Percentiles rank a stretch among this genome's conserved stretches.
These are phyloP conservation scores for Lentinula boryana DNA, from an alignment of 768 basidiomycete genomes.

Conservation along the genomic window DNA sequence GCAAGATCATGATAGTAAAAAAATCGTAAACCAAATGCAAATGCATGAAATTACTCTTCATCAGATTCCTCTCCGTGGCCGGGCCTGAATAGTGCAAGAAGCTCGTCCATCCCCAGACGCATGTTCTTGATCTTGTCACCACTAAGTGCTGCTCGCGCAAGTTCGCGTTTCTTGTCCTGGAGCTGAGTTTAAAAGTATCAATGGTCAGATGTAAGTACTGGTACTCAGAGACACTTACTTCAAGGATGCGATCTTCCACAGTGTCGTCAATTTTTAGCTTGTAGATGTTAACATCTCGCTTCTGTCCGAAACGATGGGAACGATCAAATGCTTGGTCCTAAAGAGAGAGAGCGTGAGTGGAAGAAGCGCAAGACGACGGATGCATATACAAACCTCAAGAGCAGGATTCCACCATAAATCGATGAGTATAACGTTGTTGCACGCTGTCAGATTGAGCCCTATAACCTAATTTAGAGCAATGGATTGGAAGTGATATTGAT, in stretches of 20 bases:
- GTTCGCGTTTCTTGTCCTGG: constrained; percentile 87
- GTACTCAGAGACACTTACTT: constrained; percentile 28
- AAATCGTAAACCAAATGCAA: not conserved
- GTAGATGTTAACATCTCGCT: constrained; percentile 78
- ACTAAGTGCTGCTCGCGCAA: constrained; percentile 78
- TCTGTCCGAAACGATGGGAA: constrained; percentile 87
- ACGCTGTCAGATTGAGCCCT: constrained; percentile 88
- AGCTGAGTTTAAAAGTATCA: constrained; percentile 35
- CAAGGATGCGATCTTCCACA: constrained; percentile 83
- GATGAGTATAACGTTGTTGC: constrained; percentile 90
- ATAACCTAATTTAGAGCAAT: constrained; percentile 1
- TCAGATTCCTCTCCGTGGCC: not conserved
- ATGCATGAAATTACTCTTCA: not conserved
- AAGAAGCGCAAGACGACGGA: not conserved
- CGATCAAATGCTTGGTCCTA: constrained; percentile 93
- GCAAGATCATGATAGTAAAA: not conserved
- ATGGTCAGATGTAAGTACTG: not conserved
- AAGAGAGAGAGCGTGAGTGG: not conserved
- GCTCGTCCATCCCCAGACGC: constrained; percentile 79
- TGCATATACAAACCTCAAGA: constrained; percentile 45
- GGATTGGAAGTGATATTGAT: not conserved
- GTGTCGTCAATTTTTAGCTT: constrained; percentile 84
- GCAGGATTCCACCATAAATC: constrained; percentile 97
- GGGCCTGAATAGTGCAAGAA: constrained; percentile 65
- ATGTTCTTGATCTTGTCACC: constrained; percentile 85